Conservation (phyloP, 495 filamentous ascomycete genomes). For the Aspergillus sclerotioniger region DNA sequence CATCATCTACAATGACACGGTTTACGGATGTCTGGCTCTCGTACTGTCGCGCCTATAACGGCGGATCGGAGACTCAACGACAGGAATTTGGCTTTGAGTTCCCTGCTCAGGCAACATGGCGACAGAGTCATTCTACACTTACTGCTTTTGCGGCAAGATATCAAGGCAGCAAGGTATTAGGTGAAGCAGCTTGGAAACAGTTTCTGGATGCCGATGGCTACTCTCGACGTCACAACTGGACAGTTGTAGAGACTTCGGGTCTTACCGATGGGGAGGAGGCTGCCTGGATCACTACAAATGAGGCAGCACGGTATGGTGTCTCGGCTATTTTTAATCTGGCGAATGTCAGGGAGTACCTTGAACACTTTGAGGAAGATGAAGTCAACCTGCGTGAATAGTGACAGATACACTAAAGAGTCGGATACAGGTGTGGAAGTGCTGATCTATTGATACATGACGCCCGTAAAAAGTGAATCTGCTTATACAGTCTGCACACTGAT, state of each 20-base stretch:
- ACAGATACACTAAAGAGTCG: not conserved
- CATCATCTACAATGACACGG: not conserved
- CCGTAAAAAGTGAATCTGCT: too few relatives aligned
- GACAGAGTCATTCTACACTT: too few relatives aligned
- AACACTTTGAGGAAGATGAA: not conserved
- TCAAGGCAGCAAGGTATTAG: too few relatives aligned
- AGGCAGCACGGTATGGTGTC: slow-evolving; percentile 23
- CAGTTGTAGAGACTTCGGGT: slow-evolving; percentile 3
- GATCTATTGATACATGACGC: not conserved
- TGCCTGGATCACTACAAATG: slow-evolving; percentile 22
- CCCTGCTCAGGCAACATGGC: not conserved
- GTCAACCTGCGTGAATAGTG: too few relatives aligned
- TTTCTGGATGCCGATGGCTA: slow-evolving; percentile 4
- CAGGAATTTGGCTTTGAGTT: slow-evolving; percentile 24
- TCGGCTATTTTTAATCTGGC: slow-evolving; percentile 26
- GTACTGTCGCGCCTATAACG: slow-evolving; percentile 26
- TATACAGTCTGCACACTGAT: too few relatives aligned
- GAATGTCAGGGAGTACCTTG: not conserved
- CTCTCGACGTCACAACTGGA: not conserved
- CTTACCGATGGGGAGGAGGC: slow-evolving; percentile 17
- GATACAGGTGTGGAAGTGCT: not conserved
- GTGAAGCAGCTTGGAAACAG: slow-evolving; percentile 21
- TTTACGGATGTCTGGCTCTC: slow-evolving; percentile 20
- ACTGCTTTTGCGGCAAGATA: too few relatives aligned
- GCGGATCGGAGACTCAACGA: slow-evolving; percentile 14